Conservation (phyloP, 2,329 filamentous ascomycete genomes). For the Teratosphaeria viscida region DNA sequence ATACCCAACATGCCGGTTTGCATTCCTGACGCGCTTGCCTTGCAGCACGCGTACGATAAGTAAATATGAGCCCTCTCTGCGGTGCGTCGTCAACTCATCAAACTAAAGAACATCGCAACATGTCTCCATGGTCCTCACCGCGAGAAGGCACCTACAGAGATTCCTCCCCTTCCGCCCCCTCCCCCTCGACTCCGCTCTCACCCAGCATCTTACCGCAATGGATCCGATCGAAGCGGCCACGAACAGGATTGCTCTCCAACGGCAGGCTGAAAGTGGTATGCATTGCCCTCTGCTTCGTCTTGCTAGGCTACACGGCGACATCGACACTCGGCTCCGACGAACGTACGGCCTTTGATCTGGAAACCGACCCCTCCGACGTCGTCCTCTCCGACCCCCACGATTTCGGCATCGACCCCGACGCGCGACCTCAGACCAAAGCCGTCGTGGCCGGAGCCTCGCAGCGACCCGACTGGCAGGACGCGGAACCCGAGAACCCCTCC, state of each 20-base stretch:
- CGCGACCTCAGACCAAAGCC: constrained; percentile 4
- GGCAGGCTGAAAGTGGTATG: constrained; percentile 15
- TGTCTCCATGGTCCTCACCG: constrained; percentile 15
- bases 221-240: constrained; percentile 12
- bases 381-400: constrained; percentile 16
- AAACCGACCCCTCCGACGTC: constrained; percentile 7
- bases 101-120: neutral
- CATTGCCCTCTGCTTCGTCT: constrained; percentile 16
- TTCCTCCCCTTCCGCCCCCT: constrained; percentile 9
- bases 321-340: constrained; percentile 13
- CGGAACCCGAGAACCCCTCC: constrained; percentile 12
- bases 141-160: constrained; percentile 13
- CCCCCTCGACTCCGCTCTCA: constrained; percentile 15
- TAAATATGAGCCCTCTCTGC: neutral
- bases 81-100: neutral
- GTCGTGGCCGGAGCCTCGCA: constrained; percentile 11
- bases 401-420: constrained; percentile 6
- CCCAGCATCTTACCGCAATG: constrained; percentile 20
- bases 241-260: constrained; percentile 8
- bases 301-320: constrained; percentile 23
- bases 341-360: constrained; percentile 2
- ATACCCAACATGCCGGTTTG: neutral
- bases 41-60: neutral
- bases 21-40: neutral
- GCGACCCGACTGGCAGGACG: constrained; percentile 1